Evolutionary conservation across 352 stramenopile genomes (phyloP), one percentile per base, ranked within the genome.

Genomic region (Pythium pyrilobum): DNA sequence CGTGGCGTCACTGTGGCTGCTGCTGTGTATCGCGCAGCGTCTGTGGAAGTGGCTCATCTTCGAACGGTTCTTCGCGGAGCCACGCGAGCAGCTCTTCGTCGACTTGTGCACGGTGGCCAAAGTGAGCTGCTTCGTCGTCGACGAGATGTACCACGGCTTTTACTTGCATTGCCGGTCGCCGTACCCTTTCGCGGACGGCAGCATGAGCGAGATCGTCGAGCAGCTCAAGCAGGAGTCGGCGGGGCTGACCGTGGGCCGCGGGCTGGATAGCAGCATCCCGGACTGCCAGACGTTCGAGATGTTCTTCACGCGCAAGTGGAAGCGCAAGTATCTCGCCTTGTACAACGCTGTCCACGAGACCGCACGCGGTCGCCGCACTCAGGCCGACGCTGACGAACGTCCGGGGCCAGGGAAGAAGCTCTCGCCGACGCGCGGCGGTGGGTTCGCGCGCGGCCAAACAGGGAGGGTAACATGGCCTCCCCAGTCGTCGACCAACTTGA

Each of bases 71-170:
- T 58, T 92, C 24, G 62, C 74, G 25, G 81, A 95, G 36, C 79
- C 81, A 15, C 68, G 74, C 24, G 73, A 89, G 18, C 68, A 71
- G 21, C 40, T 91, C 11, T 97, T 98, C 59, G 77, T 98, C 16
- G 95, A 98, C 62, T 66, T 98, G 21, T 98, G 92, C 48, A 98
- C 93, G 0, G 71, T 98, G 23, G 94, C 89, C 3, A 98, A 98
- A 63, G 69, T 96, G 27, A 94, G 81, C 43, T 86, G 94, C 33
- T 71, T 98, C 18, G 72, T 98, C 24, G 64, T 98, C 18, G 85
- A 96, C 42, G 90, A 97, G 41, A 64, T 75, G 24, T 97, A 97
- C 54, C 90, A 97, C 56, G 93, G 91, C 1, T 98, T 91, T 62
- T 98, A 98, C 64, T 67, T 98, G 4, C 94, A 98, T 58, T 97